Evolutionary conservation across 768 basidiomycete genomes (phyloP).

Genomic region (Lactifluus echinatus): DNA sequence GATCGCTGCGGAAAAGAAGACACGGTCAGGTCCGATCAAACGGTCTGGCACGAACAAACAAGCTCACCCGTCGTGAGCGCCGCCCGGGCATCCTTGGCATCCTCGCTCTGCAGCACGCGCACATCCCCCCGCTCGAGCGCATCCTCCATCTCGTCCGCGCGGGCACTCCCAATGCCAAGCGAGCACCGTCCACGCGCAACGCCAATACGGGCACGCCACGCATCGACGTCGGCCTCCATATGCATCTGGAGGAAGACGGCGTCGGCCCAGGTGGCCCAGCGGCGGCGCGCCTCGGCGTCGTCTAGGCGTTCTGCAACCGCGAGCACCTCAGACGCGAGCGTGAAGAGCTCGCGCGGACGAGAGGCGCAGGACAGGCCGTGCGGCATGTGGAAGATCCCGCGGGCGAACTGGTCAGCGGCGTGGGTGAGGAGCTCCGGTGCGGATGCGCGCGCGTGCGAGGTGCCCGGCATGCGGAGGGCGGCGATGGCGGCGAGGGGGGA

Average conservation of each 20-base stretch:
- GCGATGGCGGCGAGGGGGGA: conserved; percentile 46
- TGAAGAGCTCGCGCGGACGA: conserved; percentile 50
- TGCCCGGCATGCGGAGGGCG: conserved; percentile 41
- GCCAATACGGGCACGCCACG: conserved; percentile 39
- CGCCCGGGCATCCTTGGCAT: conserved; percentile 49
- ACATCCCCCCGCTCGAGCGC: conserved; percentile 38
- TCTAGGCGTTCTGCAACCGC: conserved; percentile 50
- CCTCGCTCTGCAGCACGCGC: conserved; percentile 34
- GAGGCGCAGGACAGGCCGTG: conserved; percentile 34
- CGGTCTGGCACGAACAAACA: conserved; percentile 22
- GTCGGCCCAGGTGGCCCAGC: conserved; percentile 57
- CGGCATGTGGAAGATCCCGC: conserved; percentile 68
- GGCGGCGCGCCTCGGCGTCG: conserved; percentile 35
- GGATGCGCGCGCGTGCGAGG: conserved; percentile 34
- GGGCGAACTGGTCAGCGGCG: conserved; percentile 61
- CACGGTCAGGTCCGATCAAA: conserved; percentile 20
- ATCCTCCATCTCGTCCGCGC: conserved; percentile 47
- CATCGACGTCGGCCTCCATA: conserved; percentile 48
- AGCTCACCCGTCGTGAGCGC: conserved; percentile 37
- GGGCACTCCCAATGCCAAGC: conserved; percentile 47
- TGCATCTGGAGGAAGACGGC: conserved; percentile 55
- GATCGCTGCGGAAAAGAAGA: conserved; percentile 20
- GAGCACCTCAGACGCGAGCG: conserved; percentile 54
- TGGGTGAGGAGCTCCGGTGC: conserved; percentile 47
- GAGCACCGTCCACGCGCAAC: conserved; percentile 45